A percentile compares a stretch with the other conserved stretches of the same genome.
These are phyloP conservation scores for Talaromyces trachyspermus DNA, from an alignment of 495 filamentous ascomycete genomes.

Conservation along the genomic window DNA sequence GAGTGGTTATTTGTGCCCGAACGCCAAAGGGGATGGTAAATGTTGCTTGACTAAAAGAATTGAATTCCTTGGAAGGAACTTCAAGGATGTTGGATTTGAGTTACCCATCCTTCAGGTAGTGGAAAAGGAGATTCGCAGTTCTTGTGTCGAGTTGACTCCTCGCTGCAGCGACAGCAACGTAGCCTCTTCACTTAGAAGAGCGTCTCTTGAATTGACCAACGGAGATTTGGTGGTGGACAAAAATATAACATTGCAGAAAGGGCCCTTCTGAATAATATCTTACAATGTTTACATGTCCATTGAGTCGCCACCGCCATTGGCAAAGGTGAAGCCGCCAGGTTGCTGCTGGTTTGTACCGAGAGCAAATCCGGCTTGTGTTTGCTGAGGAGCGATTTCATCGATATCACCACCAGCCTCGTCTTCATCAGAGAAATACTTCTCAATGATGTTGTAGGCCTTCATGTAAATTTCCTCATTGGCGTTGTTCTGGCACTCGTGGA, in stretches of 20 bases:
- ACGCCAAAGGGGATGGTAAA: conserved; percentile 1
- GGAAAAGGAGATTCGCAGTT: no score
- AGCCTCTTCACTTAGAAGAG: no score
- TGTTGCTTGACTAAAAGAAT: no score
- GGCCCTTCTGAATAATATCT: no score
- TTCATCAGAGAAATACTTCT: conserved; percentile 99
- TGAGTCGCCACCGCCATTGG: conserved; percentile 74
- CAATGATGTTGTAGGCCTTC: conserved; percentile 99
- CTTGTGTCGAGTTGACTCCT: not conserved
- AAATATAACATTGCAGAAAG: no score
- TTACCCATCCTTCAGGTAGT: no score
- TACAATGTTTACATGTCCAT: conserved; percentile 88
- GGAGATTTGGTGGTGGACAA: not conserved
- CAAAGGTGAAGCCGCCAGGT: conserved; percentile 83
- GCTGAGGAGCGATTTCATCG: conserved; percentile 59
- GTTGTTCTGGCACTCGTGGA: conserved; percentile 99
- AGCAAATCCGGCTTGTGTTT: conserved; percentile 69
- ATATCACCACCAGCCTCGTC: conserved; percentile 78
- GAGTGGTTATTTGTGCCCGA: not conserved
- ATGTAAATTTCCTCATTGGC: conserved; percentile 99
- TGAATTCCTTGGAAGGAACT: no score
- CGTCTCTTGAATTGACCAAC: no score
- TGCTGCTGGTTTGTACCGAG: conserved; percentile 73
- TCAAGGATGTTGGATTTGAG: no score
- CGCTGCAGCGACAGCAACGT: not conserved